Evolutionary conservation across 1,284 basidiomycete genomes (phyloP).

Genomic region (Austroboletus rostrupii): DNA sequence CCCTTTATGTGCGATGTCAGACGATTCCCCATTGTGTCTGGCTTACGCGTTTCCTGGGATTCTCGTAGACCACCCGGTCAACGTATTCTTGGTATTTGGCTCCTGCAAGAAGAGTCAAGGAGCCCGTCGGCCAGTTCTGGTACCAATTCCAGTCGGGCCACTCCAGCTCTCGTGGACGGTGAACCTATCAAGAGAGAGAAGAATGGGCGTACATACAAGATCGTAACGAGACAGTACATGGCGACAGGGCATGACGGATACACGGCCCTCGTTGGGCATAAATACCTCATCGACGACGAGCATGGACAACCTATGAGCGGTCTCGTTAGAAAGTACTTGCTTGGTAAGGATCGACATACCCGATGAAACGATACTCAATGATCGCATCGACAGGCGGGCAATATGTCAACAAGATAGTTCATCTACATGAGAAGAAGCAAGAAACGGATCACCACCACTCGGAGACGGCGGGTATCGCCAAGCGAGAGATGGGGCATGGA

Average conservation of each 20-base stretch:
- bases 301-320: slow-evolving; percentile 77
- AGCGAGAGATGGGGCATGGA: slow-evolving; percentile 37
- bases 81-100: slow-evolving; percentile 70
- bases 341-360: slow-evolving; percentile 50
- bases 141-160: slow-evolving; percentile 37
- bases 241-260: slow-evolving; percentile 83
- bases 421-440: slow-evolving; percentile 31
- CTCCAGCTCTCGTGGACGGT: slow-evolving; percentile 41
- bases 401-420: slow-evolving; percentile 60
- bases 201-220: slow-evolving; percentile 62
- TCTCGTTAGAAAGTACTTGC: slow-evolving; percentile 81
- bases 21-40: slow-evolving; percentile 85
- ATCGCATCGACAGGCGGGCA: slow-evolving; percentile 47
- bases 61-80: slow-evolving; percentile 67
- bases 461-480: slow-evolving; percentile 41
- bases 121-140: slow-evolving; percentile 36
- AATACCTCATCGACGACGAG: slow-evolving; percentile 82
- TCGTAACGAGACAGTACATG: slow-evolving; percentile 78
- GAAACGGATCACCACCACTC: slow-evolving; percentile 33
- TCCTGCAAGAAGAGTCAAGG: slow-evolving; percentile 47
- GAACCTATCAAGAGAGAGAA: slow-evolving; percentile 54
- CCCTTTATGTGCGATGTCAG: slow-evolving; percentile 36
- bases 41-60: slow-evolving; percentile 87
- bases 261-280: slow-evolving; percentile 59
- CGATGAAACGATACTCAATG: background rate